A percentile compares a stretch with the other conserved stretches of the same genome.
Conservation (phyloP, 441 rosid species). For the Populus trichocarpa region DNA sequence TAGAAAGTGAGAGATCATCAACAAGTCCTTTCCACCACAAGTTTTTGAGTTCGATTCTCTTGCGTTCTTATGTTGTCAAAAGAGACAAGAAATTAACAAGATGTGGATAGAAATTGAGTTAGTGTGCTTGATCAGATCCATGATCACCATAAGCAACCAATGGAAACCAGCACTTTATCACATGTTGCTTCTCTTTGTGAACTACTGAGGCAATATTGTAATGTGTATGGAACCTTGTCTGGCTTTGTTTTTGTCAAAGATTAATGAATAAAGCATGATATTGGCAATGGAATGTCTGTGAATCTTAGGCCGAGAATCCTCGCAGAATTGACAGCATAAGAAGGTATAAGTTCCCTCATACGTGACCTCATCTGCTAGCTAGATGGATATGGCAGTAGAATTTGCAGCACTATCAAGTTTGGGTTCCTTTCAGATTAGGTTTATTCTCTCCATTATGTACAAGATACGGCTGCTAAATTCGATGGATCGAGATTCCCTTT, state of each 20-base stretch:
- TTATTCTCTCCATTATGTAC: neutral
- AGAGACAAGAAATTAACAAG: neutral
- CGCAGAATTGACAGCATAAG: neutral
- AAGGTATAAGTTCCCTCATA: neutral
- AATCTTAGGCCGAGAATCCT: neutral
- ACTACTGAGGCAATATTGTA: too few relatives aligned
- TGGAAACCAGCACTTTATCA: neutral
- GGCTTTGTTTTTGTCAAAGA: neutral
- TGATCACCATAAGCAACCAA: constrained; percentile 15
- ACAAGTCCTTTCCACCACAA: too few relatives aligned
- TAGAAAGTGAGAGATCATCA: too few relatives aligned
- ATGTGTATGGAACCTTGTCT: neutral
- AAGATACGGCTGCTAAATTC: neutral
- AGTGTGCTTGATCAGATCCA: constrained; percentile 29
- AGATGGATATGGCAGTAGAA: neutral
- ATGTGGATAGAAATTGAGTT: neutral
- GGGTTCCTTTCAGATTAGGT: neutral
- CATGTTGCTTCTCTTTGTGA: too few relatives aligned
- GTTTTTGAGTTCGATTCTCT: neutral
- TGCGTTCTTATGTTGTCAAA: neutral
- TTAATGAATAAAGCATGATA: neutral
- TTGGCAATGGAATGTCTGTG: too few relatives aligned
- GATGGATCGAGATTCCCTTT: neutral
- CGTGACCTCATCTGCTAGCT: neutral
- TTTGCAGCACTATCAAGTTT: neutral